Evolutionary conservation across 1,284 basidiomycete species (phyloP), one percentile per base, ranked within the genome.

Genomic region (Marasmius oreades): DNA sequence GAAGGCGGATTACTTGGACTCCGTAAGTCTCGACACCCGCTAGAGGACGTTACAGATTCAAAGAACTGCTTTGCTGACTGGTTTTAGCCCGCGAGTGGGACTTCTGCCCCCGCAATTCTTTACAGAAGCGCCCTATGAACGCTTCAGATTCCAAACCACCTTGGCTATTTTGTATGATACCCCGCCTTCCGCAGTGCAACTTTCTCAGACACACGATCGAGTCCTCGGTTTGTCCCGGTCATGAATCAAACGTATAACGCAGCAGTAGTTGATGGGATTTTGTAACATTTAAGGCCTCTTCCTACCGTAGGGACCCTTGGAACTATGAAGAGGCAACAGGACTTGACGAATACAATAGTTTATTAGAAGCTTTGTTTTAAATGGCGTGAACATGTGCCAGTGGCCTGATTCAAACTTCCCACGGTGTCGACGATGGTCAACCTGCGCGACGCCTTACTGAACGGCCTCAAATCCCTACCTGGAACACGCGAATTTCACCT

Each of bases 401-500:
- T n/a, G n/a, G n/a, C n/a, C n/a, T n/a, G n/a, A n/a, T n/a, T n/a
- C n/a, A n/a, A n/a, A n/a, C n/a, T 63, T 63, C 54, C 33, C 56
- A 48, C 51, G 57, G 48, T n/a, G n/a, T 51, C 5, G 11, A 45
- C 43, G 44, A 47, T 53, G 48, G 63, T 56, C 55, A 70, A 66
- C 66, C 80, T 94, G 10, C 82, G 90, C 56, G 86, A 90, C 70
- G 73, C 78, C 43, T 77, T 95, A 37, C 74, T 90, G 47, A 67
- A 72, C 3, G 75, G 82, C 1, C 81, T 95, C 51, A 64, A 74
- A 11, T 64, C 62, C 18, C 69, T 89, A 12, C 85, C 87, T 2
- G 89, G 86, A 2, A 79, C 81, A 16, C 85, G 90, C 52, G 74
- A 77, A 46, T 85, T 93, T 63, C 84, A 88, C 61, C 59, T 95